These are phyloP conservation scores for Paxillus ammoniavirescens DNA, from an alignment of 768 basidiomycete species.

Conservation along the genomic window DNA sequence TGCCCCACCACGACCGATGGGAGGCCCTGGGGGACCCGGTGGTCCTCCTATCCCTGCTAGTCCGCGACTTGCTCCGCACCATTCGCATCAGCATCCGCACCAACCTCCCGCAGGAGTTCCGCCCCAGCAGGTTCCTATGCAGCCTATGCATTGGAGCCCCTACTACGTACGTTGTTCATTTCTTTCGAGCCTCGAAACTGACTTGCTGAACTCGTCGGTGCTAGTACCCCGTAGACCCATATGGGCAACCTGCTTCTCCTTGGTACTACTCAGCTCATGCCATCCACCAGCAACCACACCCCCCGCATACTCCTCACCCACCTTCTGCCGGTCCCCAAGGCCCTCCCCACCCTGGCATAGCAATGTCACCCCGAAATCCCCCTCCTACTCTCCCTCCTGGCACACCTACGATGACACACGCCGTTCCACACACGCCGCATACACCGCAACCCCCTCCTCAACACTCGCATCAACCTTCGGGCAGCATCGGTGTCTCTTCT, in stretches of 20 bases:
- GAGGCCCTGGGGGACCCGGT: constrained; percentile 48
- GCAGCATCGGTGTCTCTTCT: constrained; percentile 47
- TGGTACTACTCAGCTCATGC: constrained; percentile 37
- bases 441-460: constrained; percentile 47
- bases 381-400: constrained; percentile 55
- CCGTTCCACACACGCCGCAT: constrained; percentile 46
- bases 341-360: constrained; percentile 48
- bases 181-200: not conserved
- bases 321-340: constrained; percentile 35
- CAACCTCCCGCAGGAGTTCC: constrained; percentile 56
- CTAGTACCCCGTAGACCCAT: constrained; percentile 48
- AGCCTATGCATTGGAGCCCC: constrained; percentile 38
- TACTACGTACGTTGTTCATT: constrained; percentile 56
- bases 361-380: constrained; percentile 70
- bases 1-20: constrained; percentile 45
- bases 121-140: constrained; percentile 40
- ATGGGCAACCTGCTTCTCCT: constrained; percentile 38
- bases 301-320: constrained; percentile 43
- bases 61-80: constrained; percentile 62
- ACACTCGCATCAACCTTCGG: constrained; percentile 43
- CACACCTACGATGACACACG: constrained; percentile 67
- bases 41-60: constrained; percentile 56
- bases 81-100: constrained; percentile 40
- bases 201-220: constrained; percentile 5
- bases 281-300: constrained; percentile 42